Evolutionary conservation across 257 asterid genomes (phyloP).

Genomic region (Nicotiana obtusifolia): DNA sequence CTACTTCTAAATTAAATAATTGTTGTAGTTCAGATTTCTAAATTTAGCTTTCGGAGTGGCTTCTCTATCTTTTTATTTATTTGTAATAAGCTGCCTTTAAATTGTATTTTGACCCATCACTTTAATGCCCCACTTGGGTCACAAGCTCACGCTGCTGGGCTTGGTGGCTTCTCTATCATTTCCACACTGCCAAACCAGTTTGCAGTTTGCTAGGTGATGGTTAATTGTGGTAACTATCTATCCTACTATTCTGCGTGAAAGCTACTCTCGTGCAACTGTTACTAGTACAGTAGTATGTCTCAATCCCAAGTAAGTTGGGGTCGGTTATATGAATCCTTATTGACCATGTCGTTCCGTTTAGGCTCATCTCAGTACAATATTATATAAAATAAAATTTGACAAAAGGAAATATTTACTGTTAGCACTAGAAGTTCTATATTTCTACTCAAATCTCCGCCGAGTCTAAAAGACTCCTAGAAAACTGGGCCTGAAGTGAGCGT

Average conservation of each 20-base stretch:
- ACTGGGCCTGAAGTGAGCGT: not conserved
- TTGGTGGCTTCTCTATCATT: not conserved
- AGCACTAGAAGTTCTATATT: not conserved
- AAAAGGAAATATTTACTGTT: not conserved
- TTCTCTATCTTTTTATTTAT: not conserved
- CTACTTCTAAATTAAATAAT: not conserved
- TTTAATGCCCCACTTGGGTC: no score
- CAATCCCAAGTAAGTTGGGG: constrained; percentile 1
- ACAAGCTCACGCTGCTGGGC: no score
- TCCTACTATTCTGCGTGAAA: not conserved
- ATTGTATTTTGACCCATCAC: no score
- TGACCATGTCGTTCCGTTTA: not conserved
- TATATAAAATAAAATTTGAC: not conserved
- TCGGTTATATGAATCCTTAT: not conserved
- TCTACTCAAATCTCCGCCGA: not conserved
- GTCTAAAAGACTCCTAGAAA: not conserved
- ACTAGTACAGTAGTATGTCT: not conserved
- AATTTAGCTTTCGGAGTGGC: not conserved
- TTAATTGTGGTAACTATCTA: not conserved
- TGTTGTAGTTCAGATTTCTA: not conserved
- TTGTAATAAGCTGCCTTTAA: no score
- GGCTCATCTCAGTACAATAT: not conserved
- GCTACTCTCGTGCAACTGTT: not conserved
- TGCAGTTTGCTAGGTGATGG: not conserved
- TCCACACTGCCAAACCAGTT: not conserved